Conservation (phyloP, 106 monocot genomes). For the Narthecium ossifragum region DNA sequence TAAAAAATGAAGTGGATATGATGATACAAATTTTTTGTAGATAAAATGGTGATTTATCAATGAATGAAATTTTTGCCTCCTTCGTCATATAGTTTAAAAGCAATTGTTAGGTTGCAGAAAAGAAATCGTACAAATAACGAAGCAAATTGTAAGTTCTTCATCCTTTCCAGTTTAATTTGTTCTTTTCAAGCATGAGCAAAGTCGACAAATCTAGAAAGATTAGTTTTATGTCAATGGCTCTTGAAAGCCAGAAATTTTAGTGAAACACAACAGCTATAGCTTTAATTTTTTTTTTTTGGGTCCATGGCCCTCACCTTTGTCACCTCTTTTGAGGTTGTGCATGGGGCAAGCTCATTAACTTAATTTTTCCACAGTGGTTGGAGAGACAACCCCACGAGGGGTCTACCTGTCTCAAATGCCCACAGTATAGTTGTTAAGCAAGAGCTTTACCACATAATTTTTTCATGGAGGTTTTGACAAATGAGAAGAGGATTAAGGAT, state of each 20-base stretch:
- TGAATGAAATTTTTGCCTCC: too few relatives aligned
- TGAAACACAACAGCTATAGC: neutral
- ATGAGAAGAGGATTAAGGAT: neutral
- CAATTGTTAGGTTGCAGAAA: too few relatives aligned
- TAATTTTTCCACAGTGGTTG: slow-evolving; percentile 5
- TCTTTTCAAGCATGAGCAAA: neutral
- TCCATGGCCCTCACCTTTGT: neutral
- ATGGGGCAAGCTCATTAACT: slow-evolving; percentile 7
- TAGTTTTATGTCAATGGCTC: neutral
- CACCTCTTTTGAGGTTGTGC: slow-evolving; percentile 6
- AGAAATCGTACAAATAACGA: neutral
- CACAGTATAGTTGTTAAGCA: too few relatives aligned
- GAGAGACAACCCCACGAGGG: slow-evolving; percentile 18
- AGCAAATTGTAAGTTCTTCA: neutral
- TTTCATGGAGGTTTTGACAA: slow-evolving; percentile 6
- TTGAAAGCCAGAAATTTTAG: neutral
- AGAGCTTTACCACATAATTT: too few relatives aligned
- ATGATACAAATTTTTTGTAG: too few relatives aligned
- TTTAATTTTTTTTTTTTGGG: slow-evolving; percentile 18
- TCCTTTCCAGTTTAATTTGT: neutral
- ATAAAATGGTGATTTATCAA: too few relatives aligned
- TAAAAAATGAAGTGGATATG: too few relatives aligned
- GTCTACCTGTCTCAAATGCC: slow-evolving; percentile 39
- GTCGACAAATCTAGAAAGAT: too few relatives aligned
- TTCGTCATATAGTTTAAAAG: too few relatives aligned